Conservation (phyloP, 106 monocot species). For the Alisma plantagoaquatica region DNA sequence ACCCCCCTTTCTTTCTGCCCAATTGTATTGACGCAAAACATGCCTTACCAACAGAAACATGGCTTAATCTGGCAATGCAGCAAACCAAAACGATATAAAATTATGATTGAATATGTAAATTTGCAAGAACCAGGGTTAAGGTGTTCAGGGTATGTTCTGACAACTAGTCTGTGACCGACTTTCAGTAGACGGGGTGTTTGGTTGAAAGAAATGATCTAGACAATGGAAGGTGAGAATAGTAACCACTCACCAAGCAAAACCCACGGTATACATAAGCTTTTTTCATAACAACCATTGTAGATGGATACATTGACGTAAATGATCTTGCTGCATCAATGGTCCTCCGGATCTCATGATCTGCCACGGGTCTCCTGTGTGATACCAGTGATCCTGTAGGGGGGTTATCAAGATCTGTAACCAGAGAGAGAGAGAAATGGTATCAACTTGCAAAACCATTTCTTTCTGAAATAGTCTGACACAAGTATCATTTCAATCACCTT, state of each 20-base stretch:
- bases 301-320: slow-evolving; percentile 4
- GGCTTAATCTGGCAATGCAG: background rate
- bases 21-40: too few relatives aligned
- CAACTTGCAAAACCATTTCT: too few relatives aligned
- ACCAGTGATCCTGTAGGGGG: background rate
- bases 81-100: background rate
- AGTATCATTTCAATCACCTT: too few relatives aligned
- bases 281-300: slow-evolving; percentile 6
- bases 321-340: slow-evolving; percentile 3
- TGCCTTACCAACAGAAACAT: too few relatives aligned
- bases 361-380: background rate
- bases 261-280: slow-evolving; percentile 13
- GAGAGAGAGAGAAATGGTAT: too few relatives aligned
- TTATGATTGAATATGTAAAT: background rate
- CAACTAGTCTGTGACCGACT: too few relatives aligned
- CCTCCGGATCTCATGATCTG: slow-evolving; percentile 4
- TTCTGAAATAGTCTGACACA: too few relatives aligned
- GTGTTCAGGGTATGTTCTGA: too few relatives aligned
- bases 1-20: too few relatives aligned
- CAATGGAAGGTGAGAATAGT: background rate
- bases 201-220: background rate
- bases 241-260: slow-evolving; percentile 11
- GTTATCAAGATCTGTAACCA: slow-evolving; percentile 1
- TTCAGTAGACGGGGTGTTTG: too few relatives aligned
- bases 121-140: background rate